phyloP scores from a whole-genome alignment of 169 alveolate species.

The Perkinsus olseni region DNA sequence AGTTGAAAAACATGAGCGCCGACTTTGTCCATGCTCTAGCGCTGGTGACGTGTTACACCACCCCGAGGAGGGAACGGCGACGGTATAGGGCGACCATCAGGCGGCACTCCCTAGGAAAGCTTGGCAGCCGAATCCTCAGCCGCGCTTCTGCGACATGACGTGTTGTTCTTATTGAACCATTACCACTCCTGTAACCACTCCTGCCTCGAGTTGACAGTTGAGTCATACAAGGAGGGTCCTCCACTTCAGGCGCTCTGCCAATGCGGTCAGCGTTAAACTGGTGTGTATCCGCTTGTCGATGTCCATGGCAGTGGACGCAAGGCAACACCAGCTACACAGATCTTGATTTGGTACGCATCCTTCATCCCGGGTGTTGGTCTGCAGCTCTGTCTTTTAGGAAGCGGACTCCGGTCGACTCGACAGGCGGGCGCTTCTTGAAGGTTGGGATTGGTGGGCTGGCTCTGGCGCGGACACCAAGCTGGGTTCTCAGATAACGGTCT shows the following conservation, averaged over 20 bases:
- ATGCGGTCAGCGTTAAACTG: background rate
- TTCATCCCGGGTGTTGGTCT: background rate
- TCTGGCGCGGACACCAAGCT: too few relatives aligned
- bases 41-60: background rate
- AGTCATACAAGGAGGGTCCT: background rate
- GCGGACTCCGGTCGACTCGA: background rate
- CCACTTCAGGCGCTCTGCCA: background rate
- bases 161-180: background rate
- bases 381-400: background rate
- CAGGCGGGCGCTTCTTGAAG: background rate
- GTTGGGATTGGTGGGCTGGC: background rate
- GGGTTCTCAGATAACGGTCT: too few relatives aligned
- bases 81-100: background rate
- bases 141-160: background rate
- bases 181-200: too few relatives aligned
- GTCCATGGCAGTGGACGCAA: background rate
- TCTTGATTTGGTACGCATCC: background rate
- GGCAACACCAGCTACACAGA: background rate
- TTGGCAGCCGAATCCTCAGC: background rate
- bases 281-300: background rate
- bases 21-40: background rate
- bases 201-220: background rate
- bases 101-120: background rate
- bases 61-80: background rate
- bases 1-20: background rate